Evolutionary conservation across 2,329 filamentous ascomycete species (phyloP), one percentile per base, ranked within the genome.

Genomic region (Diplocarpon rosae): DNA sequence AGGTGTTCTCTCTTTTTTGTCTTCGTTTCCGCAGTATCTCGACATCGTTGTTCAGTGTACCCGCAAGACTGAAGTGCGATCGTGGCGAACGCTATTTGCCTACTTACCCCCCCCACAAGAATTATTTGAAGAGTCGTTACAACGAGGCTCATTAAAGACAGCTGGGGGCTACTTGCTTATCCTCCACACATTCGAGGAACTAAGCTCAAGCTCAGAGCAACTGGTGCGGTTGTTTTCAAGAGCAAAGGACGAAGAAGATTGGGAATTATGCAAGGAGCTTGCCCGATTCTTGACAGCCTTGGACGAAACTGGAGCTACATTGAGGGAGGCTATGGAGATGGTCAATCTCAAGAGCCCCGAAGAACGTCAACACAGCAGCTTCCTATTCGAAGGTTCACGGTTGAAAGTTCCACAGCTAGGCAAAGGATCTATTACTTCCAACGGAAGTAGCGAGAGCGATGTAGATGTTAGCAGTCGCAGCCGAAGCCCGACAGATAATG

Each of bases 11-110:
- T 80, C 76, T 0, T 69, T 81, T 8, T 62, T 80, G 46, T 84
- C 83, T 0, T 85, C 81, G 1, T 84, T 87, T 63, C 82, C 80
- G 45, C 78, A 87, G 46, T 98, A 95, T 59, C 78, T 96, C 13
- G 90, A 96, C 57, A 92, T 96, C 46, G 82, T 98, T 17, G 83
- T 98, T 15, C 92, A 94, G 65, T 98, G 92, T 65, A 95, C 92
- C 1, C 83, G 92, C 43, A 98, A 98, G 65, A 98, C 92, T 0
- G 92, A 98, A 61, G 80, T 95, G 7, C 80, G 90, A 32, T 94
- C 87, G 45, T 98, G 92, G 92, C 80, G 84, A 48, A 95, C 92
- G 0, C 71, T 98, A 1, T 98, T 98, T 63, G 79, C 81, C 4
- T 88, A 95, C 57, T 72, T 98, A 1, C 92, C 92, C 1, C 86